Base-by-base conservation (phyloP, 331 rosid species). In the Pyracantha coccinea region DNA sequence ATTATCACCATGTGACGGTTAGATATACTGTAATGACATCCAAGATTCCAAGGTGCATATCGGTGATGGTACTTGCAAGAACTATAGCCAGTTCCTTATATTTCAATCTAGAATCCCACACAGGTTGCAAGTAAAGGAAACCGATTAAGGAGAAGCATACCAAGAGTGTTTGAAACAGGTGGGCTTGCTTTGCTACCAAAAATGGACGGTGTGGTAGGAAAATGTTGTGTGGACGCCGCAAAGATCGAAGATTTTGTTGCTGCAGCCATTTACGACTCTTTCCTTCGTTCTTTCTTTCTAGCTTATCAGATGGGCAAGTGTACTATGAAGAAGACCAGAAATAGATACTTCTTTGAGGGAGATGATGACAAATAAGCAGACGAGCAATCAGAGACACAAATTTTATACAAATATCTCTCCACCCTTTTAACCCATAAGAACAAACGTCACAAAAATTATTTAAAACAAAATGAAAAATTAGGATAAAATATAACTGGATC, bases 191-290 rank as follows among this genome's bases (percentile, higher is more conserved):
- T 78, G 78, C 52, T 75, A 19, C 68, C 55, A 63, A 81, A 64
- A 61, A 78, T 59, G 9, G 86, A 52, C 12, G 73, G 75, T 60
- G 25, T 28, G 45, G 89, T 79, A 64, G 85, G 77, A 73, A 79
- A 72, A 20, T 86, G 75, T 75, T 81, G 88, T 6, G 88, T 72
- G 52, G 97, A 76, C 70, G 91, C 79, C 2, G 87, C 80, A 84
- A 79, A 75, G 71, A 90, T 83, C 74, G 96, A 85, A n/a, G 87
- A 60, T 67, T 82, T 87, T 0, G 85, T 73, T 70, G 91, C 85
- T 44, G 97, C 45, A 38, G 45, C 45, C 45, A 38, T 38, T 38
- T 38, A 38, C 14, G 14, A 38, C 45, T 38, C 45, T 38, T 38
- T 38, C 45, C 14, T 38, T 38, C 38, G 28, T 50, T 6, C 52